A percentile compares a stretch with the other conserved stretches of the same genome.
Evolutionary conservation across 2,329 filamentous ascomycete genomes (phyloP).

Genomic region (Microascus cirrosus): DNA sequence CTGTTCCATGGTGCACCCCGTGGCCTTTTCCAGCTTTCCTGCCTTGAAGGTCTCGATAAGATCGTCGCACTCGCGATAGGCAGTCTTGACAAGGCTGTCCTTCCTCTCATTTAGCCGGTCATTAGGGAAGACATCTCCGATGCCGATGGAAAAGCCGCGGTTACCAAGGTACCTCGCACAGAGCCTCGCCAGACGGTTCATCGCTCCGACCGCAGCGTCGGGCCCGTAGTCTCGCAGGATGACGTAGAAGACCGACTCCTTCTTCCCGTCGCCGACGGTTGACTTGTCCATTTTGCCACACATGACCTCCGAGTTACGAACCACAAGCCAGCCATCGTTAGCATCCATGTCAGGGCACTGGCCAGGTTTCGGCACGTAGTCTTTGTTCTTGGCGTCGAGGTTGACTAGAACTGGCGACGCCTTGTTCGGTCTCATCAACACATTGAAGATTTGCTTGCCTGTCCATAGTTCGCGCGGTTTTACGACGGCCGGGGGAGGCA

Average conservation of each 20-base stretch:
- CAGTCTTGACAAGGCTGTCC: slow-evolving; percentile 60
- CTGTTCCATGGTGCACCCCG: slow-evolving; percentile 83
- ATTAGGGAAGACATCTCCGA: slow-evolving; percentile 86
- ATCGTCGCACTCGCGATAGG: slow-evolving; percentile 73
- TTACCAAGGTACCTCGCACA: slow-evolving; percentile 83
- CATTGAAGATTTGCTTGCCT: slow-evolving; percentile 90
- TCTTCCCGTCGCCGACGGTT: slow-evolving; percentile 93
- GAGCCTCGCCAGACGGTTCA: slow-evolving; percentile 88
- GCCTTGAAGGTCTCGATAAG: slow-evolving; percentile 71
- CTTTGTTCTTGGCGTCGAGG: slow-evolving; percentile 82
- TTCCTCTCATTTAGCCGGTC: slow-evolving; percentile 61
- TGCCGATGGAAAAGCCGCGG: slow-evolving; percentile 90
- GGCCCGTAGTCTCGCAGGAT: slow-evolving; percentile 92
- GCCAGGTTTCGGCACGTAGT: slow-evolving; percentile 54
- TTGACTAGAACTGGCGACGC: slow-evolving; percentile 77
- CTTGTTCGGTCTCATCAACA: slow-evolving; percentile 82
- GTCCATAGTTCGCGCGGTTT: slow-evolving; percentile 89
- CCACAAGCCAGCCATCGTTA: slow-evolving; percentile 82
- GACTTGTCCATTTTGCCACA: slow-evolving; percentile 97
- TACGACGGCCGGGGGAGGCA: slow-evolving; percentile 77
- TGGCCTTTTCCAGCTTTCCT: slow-evolving; percentile 72
- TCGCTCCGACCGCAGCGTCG: slow-evolving; percentile 75
- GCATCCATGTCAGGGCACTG: slow-evolving; percentile 61
- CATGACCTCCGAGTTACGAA: slow-evolving; percentile 95
- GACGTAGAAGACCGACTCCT: slow-evolving; percentile 94